Evolutionary conservation across 2,329 filamentous ascomycete species (phyloP).

Genomic region (Pseudogymnoascus sp.): DNA sequence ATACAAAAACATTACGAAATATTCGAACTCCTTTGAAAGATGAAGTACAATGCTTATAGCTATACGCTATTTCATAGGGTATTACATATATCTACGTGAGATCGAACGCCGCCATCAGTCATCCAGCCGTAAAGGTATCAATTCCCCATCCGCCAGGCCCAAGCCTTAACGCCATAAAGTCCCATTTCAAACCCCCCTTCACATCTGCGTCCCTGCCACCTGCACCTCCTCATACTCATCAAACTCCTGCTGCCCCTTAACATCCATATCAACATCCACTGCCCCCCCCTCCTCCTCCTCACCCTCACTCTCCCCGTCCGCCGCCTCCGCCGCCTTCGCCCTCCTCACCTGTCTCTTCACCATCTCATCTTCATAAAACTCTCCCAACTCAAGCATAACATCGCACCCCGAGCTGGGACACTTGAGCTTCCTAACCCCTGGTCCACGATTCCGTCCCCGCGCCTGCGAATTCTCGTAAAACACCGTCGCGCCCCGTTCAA

Average conservation of each 20-base stretch:
- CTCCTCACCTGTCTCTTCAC: slow-evolving; percentile 53
- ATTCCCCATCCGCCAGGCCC: not conserved
- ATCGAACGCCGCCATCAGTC: not conserved
- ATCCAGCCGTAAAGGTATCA: not conserved
- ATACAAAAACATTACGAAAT: slow-evolving; percentile 6
- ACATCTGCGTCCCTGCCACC: not conserved
- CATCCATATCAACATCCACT: not conserved
- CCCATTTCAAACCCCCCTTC: not conserved
- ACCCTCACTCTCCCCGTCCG: slow-evolving; percentile 39
- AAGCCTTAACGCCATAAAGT: not conserved
- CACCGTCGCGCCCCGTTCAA: slow-evolving; percentile 13
- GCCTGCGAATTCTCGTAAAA: slow-evolving; percentile 10
- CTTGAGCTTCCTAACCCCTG: slow-evolving; percentile 31
- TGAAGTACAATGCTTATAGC: not conserved
- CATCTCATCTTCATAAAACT: slow-evolving; percentile 50
- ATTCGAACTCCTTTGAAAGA: not conserved
- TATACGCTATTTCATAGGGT: not conserved
- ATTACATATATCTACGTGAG: not conserved
- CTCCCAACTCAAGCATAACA: slow-evolving; percentile 42
- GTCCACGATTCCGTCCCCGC: slow-evolving; percentile 7
- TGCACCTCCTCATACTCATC: not conserved
- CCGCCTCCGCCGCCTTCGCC: slow-evolving; percentile 37
- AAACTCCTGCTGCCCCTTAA: not conserved
- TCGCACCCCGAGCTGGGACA: slow-evolving; percentile 62
- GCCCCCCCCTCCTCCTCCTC: slow-evolving; percentile 25